These are phyloP conservation scores for Tetramitus jugosus DNA, from an alignment of 208 protist genomes.

Conservation along the genomic window DNA sequence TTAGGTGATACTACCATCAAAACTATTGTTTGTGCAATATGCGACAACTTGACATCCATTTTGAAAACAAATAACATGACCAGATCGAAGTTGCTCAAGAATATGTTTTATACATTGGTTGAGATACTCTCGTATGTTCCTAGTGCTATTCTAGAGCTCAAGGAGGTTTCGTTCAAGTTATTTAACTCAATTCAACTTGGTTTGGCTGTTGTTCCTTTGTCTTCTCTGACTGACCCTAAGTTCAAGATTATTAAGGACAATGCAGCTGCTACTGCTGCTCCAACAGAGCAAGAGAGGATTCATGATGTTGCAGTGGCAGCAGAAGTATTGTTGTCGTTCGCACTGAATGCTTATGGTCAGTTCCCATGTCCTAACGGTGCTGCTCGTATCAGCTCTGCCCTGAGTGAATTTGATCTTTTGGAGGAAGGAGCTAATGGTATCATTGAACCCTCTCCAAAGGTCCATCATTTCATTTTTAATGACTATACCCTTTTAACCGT, in stretches of 20 bases:
- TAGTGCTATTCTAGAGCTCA: not conserved
- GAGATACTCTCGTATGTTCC: slow-evolving; percentile 7
- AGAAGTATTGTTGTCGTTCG: not conserved
- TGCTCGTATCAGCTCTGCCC: not conserved
- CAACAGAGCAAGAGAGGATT: not conserved
- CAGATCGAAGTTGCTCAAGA: not conserved
- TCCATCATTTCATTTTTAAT: slow-evolving; percentile 15
- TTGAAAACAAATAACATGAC: not conserved
- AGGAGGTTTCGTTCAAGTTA: not conserved
- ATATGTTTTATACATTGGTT: slow-evolving; percentile 4
- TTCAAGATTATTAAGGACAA: not conserved
- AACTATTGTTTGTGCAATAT: not conserved
- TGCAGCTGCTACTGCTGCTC: not conserved
- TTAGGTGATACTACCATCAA: not conserved
- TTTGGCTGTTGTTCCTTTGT: slow-evolving; percentile 3
- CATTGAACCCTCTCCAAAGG: not conserved
- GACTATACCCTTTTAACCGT: not conserved
- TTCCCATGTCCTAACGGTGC: slow-evolving; percentile 8
- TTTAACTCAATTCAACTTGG: not conserved
- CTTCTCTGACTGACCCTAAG: not conserved
- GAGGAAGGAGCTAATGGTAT: not conserved
- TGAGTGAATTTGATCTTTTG: slow-evolving; percentile 10
- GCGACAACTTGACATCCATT: not conserved
- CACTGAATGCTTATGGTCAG: not conserved
- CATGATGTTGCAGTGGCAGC: not conserved